Base-by-base conservation (phyloP, 257 asterid species). In the Nemophila menziesii region DNA sequence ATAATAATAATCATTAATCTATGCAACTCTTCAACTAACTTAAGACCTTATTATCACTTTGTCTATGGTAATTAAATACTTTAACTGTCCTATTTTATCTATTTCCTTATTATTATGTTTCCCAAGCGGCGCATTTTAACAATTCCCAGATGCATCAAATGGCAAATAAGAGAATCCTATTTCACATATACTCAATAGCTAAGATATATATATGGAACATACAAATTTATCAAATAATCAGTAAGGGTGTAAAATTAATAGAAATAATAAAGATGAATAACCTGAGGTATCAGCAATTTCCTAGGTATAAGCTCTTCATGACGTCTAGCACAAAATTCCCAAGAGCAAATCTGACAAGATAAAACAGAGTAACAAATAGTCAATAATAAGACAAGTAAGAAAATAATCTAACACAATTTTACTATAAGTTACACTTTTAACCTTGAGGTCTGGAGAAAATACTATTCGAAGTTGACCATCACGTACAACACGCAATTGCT, bases 271-370 rank as follows among this genome's bases (percentile, higher is more conserved):
- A 6, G 20, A 16, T 20, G 12, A 17, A 14, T 5, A 45, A 78
- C 90, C 90, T 81, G 90, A 48, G 90, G 86, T 57, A 73, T 60
- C 62, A 78, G 57, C 67, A 72, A 61, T 57, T 86, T 69, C 55
- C 85, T 71, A 52, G 90, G 90, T 27, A 81, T 76, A 44, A 81
- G 75, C 61, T 78, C 90, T 66, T 81, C 93, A 57, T 81, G 93
- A 44, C 80, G 82, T 13, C 93, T 71, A 19, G 90, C 93, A 72
- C 90, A 81, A 60, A 81, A 81, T 51, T 74, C 92, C 93, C 90
- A 81, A 14, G 93, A 78, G 75, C 82, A 69, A 67, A 81, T 81
- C 90, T 78, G 72, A 43, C 36, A 54, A 46, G 20, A 22, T 12
- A 22, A 58, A 39, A 40, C 43, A 45, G 16, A 15, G 49, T 24